Percentiles rank a stretch among this genome's conserved stretches.
These are phyloP conservation scores for Cryoendolithus antarcticus DNA, from an alignment of 2,329 filamentous ascomycete species.

Conservation along the genomic window DNA sequence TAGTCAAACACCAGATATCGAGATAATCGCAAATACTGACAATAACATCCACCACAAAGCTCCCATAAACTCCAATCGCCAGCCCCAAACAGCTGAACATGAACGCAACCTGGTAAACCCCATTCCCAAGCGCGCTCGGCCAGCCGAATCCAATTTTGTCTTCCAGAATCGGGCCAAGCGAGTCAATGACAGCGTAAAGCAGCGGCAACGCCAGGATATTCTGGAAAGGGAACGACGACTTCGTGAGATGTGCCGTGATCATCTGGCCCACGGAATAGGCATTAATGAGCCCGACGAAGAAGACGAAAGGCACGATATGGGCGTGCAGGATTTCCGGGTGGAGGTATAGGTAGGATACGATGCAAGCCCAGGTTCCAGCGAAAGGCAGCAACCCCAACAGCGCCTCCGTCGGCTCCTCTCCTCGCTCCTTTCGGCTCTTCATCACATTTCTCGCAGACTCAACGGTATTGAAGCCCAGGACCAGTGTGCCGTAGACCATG, in stretches of 20 bases:
- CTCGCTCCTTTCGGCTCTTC: slow-evolving; percentile 60
- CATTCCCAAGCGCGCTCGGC: slow-evolving; percentile 57
- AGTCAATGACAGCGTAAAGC: slow-evolving; percentile 66
- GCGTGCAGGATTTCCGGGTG: slow-evolving; percentile 71
- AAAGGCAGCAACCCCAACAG: slow-evolving; percentile 77
- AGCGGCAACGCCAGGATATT: slow-evolving; percentile 76
- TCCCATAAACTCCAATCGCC: slow-evolving; percentile 84
- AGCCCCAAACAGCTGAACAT: slow-evolving; percentile 79
- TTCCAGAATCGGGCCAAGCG: slow-evolving; percentile 55
- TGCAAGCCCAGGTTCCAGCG: slow-evolving; percentile 62
- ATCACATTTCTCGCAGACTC: slow-evolving; percentile 74
- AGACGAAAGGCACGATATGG: slow-evolving; percentile 77
- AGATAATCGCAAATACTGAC: slow-evolving; percentile 96
- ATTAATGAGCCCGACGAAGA: slow-evolving; percentile 83
- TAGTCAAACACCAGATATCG: slow-evolving; percentile 96
- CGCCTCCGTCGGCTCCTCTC: slow-evolving; percentile 59
- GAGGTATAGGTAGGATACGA: slow-evolving; percentile 67
- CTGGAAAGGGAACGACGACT: slow-evolving; percentile 76
- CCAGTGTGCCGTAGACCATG: slow-evolving; percentile 69
- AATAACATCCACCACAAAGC: slow-evolving; percentile 94
- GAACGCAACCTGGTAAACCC: slow-evolving; percentile 76
- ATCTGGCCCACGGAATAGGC: slow-evolving; percentile 86
- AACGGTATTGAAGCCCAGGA: slow-evolving; percentile 75
- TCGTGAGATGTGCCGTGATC: slow-evolving; percentile 86
- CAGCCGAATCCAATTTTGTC: slow-evolving; percentile 46